Percentiles rank a stretch among this genome's conserved stretches.
Conservation (phyloP, 805 yeast species). For the Wickerhamiella alocasiicola region DNA sequence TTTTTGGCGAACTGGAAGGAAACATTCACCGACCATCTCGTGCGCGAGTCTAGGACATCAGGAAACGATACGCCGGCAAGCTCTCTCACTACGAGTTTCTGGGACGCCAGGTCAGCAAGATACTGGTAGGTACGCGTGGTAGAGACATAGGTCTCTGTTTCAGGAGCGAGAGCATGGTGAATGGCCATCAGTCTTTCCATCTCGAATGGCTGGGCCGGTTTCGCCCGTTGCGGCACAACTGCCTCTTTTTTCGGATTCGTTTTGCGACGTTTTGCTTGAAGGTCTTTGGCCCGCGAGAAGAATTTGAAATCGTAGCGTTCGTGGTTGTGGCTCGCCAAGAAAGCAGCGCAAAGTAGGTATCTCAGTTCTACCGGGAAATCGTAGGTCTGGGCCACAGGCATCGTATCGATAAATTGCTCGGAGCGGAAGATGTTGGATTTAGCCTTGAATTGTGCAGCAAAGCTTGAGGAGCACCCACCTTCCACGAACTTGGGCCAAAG, state of each 20-base stretch:
- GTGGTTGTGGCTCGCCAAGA: slow-evolving; percentile 67
- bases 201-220: slow-evolving; percentile 64
- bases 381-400: slow-evolving; percentile 3
- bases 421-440: slow-evolving; percentile 21
- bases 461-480: slow-evolving; percentile 16
- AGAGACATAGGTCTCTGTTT: slow-evolving; percentile 29
- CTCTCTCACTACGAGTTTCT: slow-evolving; percentile 36
- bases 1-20: slow-evolving; percentile 51
- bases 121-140: slow-evolving; percentile 33
- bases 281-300: slow-evolving; percentile 52
- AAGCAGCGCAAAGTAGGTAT: slow-evolving; percentile 67
- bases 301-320: slow-evolving; percentile 54
- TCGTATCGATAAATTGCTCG: slow-evolving; percentile 13
- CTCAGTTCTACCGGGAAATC: neutral
- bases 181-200: slow-evolving; percentile 73
- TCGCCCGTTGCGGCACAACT: slow-evolving; percentile 45
- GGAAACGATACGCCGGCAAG: slow-evolving; percentile 11
- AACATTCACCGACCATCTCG: slow-evolving; percentile 69
- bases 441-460: slow-evolving; percentile 20
- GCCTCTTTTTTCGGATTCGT: slow-evolving; percentile 34
- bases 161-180: slow-evolving; percentile 52
- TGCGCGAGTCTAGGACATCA: slow-evolving; percentile 52
- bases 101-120: slow-evolving; percentile 45
- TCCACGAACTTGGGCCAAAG: slow-evolving; percentile 27
- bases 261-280: slow-evolving; percentile 30